A percentile compares a stretch with the other conserved stretches of the same genome.
phyloP scores from a whole-genome alignment of 805 yeast genomes.

The Pichia occidentalis region DNA sequence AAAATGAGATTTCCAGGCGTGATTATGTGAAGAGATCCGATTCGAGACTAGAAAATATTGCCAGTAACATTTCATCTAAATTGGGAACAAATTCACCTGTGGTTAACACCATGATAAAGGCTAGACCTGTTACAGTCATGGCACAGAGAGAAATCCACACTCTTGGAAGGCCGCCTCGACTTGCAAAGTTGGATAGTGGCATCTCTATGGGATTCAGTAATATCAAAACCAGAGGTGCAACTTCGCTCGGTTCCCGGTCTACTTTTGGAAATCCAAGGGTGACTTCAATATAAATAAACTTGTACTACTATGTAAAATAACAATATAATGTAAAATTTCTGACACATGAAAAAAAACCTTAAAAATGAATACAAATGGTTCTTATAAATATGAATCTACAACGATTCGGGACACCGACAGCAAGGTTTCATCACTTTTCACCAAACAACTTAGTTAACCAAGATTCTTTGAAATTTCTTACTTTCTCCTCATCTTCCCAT shows the following conservation, averaged over 20 bases:
- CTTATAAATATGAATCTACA: background rate
- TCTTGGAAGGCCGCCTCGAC: background rate
- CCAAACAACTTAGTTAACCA: conserved; percentile 40
- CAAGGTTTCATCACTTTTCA: conserved; percentile 27
- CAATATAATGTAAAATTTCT: background rate
- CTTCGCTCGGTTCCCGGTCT: conserved; percentile 9
- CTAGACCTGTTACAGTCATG: conserved; percentile 8
- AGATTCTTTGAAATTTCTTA: conserved; percentile 31
- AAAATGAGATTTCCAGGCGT: background rate
- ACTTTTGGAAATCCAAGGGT: background rate
- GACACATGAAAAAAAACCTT: background rate
- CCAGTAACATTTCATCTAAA: conserved; percentile 9
- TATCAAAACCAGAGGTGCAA: conserved; percentile 5
- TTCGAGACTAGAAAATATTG: conserved; percentile 13
- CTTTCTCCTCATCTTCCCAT: conserved; percentile 37
- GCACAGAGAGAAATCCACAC: conserved; percentile 4
- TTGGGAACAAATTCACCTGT: conserved; percentile 14
- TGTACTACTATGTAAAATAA: conserved; percentile 1
- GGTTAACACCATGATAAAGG: background rate
- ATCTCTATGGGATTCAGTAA: background rate
- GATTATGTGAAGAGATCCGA: conserved; percentile 10
- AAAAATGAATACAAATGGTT: conserved; percentile 1
- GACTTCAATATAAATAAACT: conserved; percentile 6
- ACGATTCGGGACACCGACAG: background rate
- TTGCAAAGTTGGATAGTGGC: background rate